phyloP scores from a whole-genome alignment of 2,329 filamentous ascomycete species.

The Phialocephala sp. region DNA sequence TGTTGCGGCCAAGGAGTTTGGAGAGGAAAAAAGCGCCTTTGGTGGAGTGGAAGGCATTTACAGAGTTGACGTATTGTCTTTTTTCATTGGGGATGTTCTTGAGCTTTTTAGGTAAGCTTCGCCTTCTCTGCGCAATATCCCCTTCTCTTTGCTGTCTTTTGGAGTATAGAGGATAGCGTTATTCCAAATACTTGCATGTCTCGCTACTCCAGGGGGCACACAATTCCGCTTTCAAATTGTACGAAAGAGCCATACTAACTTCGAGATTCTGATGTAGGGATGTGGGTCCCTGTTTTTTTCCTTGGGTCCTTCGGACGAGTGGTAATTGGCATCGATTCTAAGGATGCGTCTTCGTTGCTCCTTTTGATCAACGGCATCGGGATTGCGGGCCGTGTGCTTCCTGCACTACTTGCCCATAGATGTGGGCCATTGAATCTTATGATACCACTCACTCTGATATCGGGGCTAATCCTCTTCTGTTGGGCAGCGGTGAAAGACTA shows the following conservation, averaged over 20 bases:
- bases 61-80: conserved; percentile 49
- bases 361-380: conserved; percentile 60
- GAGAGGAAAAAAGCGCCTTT: conserved; percentile 47
- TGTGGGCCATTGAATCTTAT: conserved; percentile 58
- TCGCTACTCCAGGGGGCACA: too few species aligned
- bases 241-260: conserved; percentile 9
- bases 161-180: too few species aligned
- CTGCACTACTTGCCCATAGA: conserved; percentile 49
- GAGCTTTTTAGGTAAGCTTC: conserved; percentile 28
- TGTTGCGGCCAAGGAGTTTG: conserved; percentile 47
- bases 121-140: background rate
- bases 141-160: too few species aligned
- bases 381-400: conserved; percentile 49
- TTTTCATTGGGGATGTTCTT: conserved; percentile 48
- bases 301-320: conserved; percentile 47
- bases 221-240: too few species aligned
- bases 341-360: conserved; percentile 53
- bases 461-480: conserved; percentile 45
- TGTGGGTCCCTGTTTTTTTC: background rate
- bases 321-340: conserved; percentile 44
- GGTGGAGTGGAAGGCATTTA: conserved; percentile 51
- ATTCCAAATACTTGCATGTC: too few species aligned
- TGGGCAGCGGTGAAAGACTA: conserved; percentile 54
- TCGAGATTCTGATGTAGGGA: too few species aligned
- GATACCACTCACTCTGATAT: conserved; percentile 49